These are phyloP conservation scores for Melocanna baccifera DNA, from an alignment of 176 grass and related monocot species.

Conservation along the genomic window DNA sequence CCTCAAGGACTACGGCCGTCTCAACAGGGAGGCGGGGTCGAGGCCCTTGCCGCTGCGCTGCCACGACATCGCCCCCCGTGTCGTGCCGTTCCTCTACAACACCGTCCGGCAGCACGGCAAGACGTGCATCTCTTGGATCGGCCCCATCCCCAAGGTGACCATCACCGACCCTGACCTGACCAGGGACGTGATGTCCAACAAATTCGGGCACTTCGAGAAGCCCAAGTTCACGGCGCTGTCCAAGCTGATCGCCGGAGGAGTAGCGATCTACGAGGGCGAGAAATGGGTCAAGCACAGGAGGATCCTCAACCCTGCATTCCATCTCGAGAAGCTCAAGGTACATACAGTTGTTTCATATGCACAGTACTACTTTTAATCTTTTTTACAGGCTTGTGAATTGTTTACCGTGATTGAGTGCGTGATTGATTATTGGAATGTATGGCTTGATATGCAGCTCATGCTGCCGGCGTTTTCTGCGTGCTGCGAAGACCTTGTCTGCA, in stretches of 20 bases:
- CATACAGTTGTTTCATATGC: no score
- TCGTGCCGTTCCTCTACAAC: conserved; percentile 29
- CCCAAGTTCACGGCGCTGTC: background rate
- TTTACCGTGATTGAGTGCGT: background rate
- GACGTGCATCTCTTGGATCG: conserved; percentile 56
- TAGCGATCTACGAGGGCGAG: conserved; percentile 36
- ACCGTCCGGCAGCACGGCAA: conserved; percentile 42
- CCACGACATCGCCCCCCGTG: conserved; percentile 44
- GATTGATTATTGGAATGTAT: background rate
- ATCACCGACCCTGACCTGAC: conserved; percentile 37
- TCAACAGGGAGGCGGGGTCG: conserved; percentile 37
- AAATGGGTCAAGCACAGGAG: conserved; percentile 67
- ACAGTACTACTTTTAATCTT: background rate
- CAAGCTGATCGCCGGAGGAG: conserved; percentile 25
- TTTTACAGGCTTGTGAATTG: background rate
- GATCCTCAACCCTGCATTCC: conserved; percentile 56
- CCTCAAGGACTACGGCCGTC: conserved; percentile 27
- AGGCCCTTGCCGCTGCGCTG: conserved; percentile 39
- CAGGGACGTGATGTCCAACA: conserved; percentile 49
- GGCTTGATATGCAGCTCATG: conserved; percentile 40
- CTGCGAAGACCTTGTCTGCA: conserved; percentile 44
- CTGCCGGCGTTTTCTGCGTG: conserved; percentile 55
- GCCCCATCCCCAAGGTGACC: conserved; percentile 41
- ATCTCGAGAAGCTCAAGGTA: conserved; percentile 63
- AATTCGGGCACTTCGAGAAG: conserved; percentile 45